phyloP scores from a whole-genome alignment of 495 filamentous ascomycete species.

The Pseudomonodictys pantanalensis region DNA sequence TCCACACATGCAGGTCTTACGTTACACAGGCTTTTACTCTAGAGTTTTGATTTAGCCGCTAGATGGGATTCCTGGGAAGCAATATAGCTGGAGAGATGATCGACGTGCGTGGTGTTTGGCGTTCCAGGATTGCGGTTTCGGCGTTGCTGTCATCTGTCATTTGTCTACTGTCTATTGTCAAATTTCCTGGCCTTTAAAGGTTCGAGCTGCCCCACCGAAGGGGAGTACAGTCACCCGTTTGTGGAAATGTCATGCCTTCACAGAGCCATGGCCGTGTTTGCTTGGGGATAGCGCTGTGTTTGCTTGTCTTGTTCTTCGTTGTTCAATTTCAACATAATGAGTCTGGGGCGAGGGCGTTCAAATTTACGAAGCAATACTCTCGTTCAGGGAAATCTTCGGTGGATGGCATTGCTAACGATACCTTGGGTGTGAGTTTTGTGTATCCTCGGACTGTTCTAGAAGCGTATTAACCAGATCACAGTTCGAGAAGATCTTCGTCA shows the following conservation, averaged over 20 bases:
- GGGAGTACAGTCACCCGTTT: not conserved
- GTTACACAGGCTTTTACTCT: not conserved
- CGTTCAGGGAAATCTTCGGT: not conserved
- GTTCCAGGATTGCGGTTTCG: slow-evolving; percentile 12
- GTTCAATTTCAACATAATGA: not conserved
- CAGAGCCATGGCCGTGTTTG: slow-evolving; percentile 5
- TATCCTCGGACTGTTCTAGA: not conserved
- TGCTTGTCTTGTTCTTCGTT: slow-evolving; percentile 1
- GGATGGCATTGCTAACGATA: slow-evolving; percentile 11
- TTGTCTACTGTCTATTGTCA: slow-evolving; percentile 18
- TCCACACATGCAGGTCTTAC: slow-evolving; percentile 1
- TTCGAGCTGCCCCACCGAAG: not conserved
- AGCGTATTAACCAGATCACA: not conserved
- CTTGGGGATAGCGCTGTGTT: slow-evolving; percentile 3
- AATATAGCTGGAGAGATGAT: too few relatives aligned
- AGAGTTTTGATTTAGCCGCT: slow-evolving; percentile 1
- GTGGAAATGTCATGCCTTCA: slow-evolving; percentile 17
- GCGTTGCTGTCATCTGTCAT: slow-evolving; percentile 15
- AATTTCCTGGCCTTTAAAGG: not conserved
- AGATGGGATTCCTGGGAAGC: not conserved
- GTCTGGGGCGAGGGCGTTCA: not conserved
- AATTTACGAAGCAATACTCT: slow-evolving; percentile 4
- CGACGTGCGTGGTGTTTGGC: not conserved
- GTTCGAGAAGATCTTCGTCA: slow-evolving; percentile 32
- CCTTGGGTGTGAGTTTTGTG: slow-evolving; percentile 20